Conservation (phyloP, 805 yeast genomes). For the Metahyphopichia silvanorum region DNA sequence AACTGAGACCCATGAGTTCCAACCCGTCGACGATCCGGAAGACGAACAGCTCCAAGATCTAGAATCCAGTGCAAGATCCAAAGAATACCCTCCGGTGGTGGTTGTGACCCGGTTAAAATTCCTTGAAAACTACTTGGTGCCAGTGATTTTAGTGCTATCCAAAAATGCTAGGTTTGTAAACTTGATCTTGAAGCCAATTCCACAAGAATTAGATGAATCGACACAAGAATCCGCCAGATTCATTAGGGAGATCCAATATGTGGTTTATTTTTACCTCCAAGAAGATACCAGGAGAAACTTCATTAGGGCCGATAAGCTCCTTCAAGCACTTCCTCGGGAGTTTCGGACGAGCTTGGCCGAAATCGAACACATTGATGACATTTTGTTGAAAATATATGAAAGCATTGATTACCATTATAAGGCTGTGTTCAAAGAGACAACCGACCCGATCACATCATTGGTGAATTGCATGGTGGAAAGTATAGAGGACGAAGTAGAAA, state of each 20-base stretch:
- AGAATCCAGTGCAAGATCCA: too few relatives aligned
- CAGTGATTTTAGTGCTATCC: slow-evolving; percentile 25
- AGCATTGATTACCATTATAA: slow-evolving; percentile 5
- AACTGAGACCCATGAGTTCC: too few relatives aligned
- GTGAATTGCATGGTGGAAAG: slow-evolving; percentile 28
- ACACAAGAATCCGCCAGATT: slow-evolving; percentile 7
- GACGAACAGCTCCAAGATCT: too few relatives aligned
- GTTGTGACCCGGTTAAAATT: slow-evolving; percentile 10
- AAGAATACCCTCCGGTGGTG: slow-evolving; percentile 17
- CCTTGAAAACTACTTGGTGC: slow-evolving; percentile 25
- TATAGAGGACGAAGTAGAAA: slow-evolving; percentile 19
- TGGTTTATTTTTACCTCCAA: slow-evolving; percentile 9
- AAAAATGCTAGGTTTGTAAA: too few relatives aligned
- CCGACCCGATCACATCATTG: slow-evolving; percentile 10
- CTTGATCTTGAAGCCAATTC: too few relatives aligned
- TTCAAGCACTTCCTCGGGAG: not conserved
- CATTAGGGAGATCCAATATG: slow-evolving; percentile 10
- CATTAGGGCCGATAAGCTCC: slow-evolving; percentile 4
- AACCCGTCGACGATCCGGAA: too few relatives aligned
- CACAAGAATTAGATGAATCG: slow-evolving; percentile 1
- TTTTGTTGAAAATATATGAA: slow-evolving; percentile 13
- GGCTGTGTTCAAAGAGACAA: slow-evolving; percentile 6
- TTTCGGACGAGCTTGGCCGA: not conserved
- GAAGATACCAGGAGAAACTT: slow-evolving; percentile 17
- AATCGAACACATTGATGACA: slow-evolving; percentile 25